Evolutionary conservation across 176 grass and related monocot genomes (phyloP), one percentile per base, ranked within the genome.

Genomic region (Saccharum spontaneum): DNA sequence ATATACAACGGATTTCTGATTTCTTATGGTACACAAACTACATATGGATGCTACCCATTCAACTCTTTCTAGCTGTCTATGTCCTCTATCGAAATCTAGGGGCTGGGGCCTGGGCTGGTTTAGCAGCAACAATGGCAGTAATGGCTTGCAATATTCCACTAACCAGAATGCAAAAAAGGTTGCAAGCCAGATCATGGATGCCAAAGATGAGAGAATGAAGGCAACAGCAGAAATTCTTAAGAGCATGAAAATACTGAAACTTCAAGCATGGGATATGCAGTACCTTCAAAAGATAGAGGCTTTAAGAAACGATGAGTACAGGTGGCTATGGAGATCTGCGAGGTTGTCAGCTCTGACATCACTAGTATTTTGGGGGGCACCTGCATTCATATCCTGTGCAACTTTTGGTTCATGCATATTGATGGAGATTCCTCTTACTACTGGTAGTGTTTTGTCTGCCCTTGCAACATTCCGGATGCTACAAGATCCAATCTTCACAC

Each of bases 401-500:
- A 93, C 95, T 71, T 97, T 97, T 5, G 90, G 92, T 18, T 88
- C 95, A 31, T 97, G 95, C 61, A 93, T 97, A 84, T 55, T 86
- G 45, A 86, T 86, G 90, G 95, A 89, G 61, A 90, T 94, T 83
- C 92, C 95, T 90, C 77, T 97, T 36, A 97, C 89, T 9, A 76
- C 95, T 37, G 95, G 95, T 13, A 89, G 82, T 77, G 92, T 97
- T 91, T 92, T 97, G 70, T 94, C 95, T 18, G 95, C 92, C 36
- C 94, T 97, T 81, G 95, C 95, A 28, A 97, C 95, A 40, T 97
- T 97, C 87, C 84, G 92, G 67, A 97, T 94, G 95, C 79, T 97
- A 69, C 95, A 97, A 88, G 95, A 94, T 13, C 85, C 95, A 79
- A 97, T 94, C 61, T 94, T 94, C 79, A 91, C 24, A 67, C 89